Base-by-base conservation (phyloP, 2,329 filamentous ascomycete species). In the Cadophora sp. region DNA sequence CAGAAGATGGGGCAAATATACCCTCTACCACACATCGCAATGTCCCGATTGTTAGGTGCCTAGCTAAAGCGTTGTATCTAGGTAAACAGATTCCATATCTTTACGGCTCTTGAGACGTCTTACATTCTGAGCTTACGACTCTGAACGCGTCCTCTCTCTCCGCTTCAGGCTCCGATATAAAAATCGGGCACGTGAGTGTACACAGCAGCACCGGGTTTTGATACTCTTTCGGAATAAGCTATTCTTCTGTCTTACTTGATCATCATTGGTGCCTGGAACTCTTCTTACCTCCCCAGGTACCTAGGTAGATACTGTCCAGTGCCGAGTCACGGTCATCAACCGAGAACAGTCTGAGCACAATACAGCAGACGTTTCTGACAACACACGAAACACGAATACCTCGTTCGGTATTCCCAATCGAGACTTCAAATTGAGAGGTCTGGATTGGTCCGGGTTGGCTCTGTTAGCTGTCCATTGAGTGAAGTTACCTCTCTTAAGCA, bases 111-210 rank as follows among this genome's bases (percentile, higher is more conserved):
- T 48, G 30, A 53, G 36, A 47, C 33, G 16, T 45, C 43, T 65
- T 33, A 59, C 27, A 56, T 24, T 62, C 22, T 27, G 51, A 39
- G 61, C 61, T 64, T 67, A 61, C 56, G 65, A 64, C 56, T 63
- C 36, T 14, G 22, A 59, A 66, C 64, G 66, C 66, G 62, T 65
- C 62, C 18, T 41, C 51, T 41, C 51, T 33, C 45, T 59, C 47
- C 24, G 33, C 50, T 55, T 53, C 58, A 67, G 66, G 66, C 66
- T 63, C 36, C 62, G 48, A 60, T 53, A 63, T 63, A 63, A 65
- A 24, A 22, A 3, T 39, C 33, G 18, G 39, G 36, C 66, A 68
- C 66, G 66, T 68, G 66, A 66, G 59, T 27, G 22, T 22, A 7
- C 33, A 39, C 59, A 33, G 14, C 7, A 30, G 36, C 7, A 7